Evolutionary conservation across 2,329 filamentous ascomycete species (phyloP).

Genomic region (Penicillium sp.): DNA sequence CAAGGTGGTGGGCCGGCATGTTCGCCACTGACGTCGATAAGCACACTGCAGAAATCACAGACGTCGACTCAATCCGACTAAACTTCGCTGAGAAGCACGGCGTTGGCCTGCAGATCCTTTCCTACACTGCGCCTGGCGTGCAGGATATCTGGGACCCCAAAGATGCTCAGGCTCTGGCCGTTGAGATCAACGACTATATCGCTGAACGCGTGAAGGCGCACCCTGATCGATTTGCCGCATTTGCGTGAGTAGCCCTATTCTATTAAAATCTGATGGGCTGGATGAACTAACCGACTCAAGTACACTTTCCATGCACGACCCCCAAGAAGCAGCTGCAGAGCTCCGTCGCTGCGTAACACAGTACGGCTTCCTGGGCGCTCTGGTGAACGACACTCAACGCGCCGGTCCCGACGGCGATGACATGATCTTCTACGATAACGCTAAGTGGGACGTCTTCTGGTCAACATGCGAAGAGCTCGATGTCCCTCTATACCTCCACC

Average conservation of each 20-base stretch:
- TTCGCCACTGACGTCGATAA: conserved; percentile 64
- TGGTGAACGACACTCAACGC: conserved; percentile 67
- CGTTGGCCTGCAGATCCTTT: conserved; percentile 54
- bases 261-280: background rate
- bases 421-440: conserved; percentile 67
- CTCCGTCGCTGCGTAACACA: conserved; percentile 56
- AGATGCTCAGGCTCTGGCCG: conserved; percentile 49
- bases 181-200: conserved; percentile 54
- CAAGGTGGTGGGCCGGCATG: conserved; percentile 64
- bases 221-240: conserved; percentile 50
- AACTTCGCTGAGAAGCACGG: conserved; percentile 51
- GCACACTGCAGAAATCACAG: conserved; percentile 61
- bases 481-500: conserved; percentile 68
- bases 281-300: conserved; percentile 12
- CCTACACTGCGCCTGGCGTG: conserved; percentile 54
- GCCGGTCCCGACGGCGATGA: conserved; percentile 62
- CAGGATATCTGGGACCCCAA: conserved; percentile 52
- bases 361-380: conserved; percentile 65
- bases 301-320: conserved; percentile 47
- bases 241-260: conserved; percentile 36
- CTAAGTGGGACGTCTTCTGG: conserved; percentile 66
- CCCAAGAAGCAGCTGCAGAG: conserved; percentile 43
- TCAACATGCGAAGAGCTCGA: conserved; percentile 61
- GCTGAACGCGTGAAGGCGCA: conserved; percentile 47
- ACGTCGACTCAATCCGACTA: conserved; percentile 49